Conservation (phyloP, 306 rosid genomes). For the Quillaja saponaria region DNA sequence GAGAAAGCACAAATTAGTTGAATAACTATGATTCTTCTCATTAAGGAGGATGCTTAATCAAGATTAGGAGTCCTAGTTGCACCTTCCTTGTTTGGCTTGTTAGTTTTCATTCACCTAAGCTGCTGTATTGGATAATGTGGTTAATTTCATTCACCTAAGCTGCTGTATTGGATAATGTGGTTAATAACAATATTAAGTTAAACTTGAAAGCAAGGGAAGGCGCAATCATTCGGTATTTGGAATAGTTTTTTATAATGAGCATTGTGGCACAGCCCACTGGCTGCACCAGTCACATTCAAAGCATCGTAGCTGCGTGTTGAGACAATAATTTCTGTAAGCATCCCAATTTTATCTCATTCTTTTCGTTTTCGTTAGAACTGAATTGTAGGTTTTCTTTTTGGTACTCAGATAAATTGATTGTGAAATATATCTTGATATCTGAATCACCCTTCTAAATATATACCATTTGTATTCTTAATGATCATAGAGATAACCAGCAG, state of each 20-base stretch:
- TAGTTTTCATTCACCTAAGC: neutral
- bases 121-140: too few species aligned
- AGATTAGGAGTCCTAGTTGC: neutral
- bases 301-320: too few species aligned
- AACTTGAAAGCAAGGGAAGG: too few species aligned
- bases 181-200: too few species aligned
- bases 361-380: neutral
- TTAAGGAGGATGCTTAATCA: neutral
- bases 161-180: too few species aligned
- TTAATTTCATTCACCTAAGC: neutral
- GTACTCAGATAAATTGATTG: slow-evolving; percentile 1
- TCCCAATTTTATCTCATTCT: slow-evolving; percentile 7
- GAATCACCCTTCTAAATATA: slow-evolving; percentile 5
- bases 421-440: slow-evolving; percentile 11
- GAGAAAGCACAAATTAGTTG: neutral
- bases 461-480: slow-evolving; percentile 22
- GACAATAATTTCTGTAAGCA: neutral
- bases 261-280: too few species aligned
- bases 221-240: too few species aligned
- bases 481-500: slow-evolving; percentile 47
- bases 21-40: neutral
- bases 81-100: neutral
- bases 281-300: too few species aligned
- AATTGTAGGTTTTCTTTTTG: neutral
- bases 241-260: too few species aligned